Evolutionary conservation across 805 yeast species (phyloP).

Genomic region (Lipomyces oligophaga): DNA sequence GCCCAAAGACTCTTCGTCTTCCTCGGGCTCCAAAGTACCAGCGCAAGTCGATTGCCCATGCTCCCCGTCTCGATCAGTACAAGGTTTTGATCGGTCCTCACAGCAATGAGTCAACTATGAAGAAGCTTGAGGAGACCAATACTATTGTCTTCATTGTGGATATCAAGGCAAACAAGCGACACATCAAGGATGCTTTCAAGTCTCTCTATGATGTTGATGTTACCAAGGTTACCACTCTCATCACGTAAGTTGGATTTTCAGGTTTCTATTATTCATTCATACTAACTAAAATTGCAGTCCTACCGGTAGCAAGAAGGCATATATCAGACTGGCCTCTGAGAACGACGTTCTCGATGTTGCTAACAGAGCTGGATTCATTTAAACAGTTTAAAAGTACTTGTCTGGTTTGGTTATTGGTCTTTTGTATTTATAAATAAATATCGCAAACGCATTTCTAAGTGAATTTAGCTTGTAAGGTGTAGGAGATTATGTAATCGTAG

Average conservation of each 20-base stretch:
- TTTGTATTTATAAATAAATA: too few species aligned
- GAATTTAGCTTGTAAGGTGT: too few species aligned
- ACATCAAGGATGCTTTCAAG: conserved; percentile 97
- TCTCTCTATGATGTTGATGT: conserved; percentile 97
- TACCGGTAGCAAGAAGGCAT: conserved; percentile 99
- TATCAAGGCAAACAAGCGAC: conserved; percentile 95
- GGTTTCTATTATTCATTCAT: background rate
- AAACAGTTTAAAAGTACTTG: conserved; percentile 1
- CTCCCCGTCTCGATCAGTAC: conserved; percentile 94
- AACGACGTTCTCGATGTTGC: conserved; percentile 99
- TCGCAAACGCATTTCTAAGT: too few species aligned
- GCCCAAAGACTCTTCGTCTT: conserved; percentile 94
- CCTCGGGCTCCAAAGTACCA: conserved; percentile 95
- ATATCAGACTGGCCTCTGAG: conserved; percentile 97
- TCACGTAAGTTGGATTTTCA: conserved; percentile 36
- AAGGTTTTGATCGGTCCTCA: conserved; percentile 90
- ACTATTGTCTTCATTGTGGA: conserved; percentile 98
- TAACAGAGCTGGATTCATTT: conserved; percentile 82
- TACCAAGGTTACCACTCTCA: conserved; percentile 88
- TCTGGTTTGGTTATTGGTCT: background rate
- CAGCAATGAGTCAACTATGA: conserved; percentile 98
- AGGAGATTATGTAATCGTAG: too few species aligned
- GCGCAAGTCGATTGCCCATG: conserved; percentile 94
- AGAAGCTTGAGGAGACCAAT: conserved; percentile 99
- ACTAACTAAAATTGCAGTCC: conserved; percentile 57